Base-by-base conservation (phyloP, 225 moss, liverwort and hornwort genomes). In the Pseudoscleropodium purum region DNA sequence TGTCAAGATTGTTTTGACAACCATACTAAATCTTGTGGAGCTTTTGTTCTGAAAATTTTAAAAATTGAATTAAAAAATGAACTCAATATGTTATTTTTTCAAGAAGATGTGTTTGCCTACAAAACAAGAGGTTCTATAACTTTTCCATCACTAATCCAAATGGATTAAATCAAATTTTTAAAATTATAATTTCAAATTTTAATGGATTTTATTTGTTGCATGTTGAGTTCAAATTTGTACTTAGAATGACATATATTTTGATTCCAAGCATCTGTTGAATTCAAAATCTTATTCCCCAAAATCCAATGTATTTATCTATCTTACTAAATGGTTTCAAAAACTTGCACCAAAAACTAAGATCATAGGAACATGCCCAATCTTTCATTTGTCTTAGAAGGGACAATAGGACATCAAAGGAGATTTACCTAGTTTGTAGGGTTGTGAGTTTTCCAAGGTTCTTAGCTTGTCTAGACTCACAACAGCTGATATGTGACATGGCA, bases 281-380 rank as follows among this genome's bases (percentile, higher is more conserved):
- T 14, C 2, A 39, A 25, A 25, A 70, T 4, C 13, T 25, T 14
- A 25, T 14, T 39, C 7, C 5, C 0, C 1, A 0, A 39, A 70
- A 39, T 2, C 4, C 25, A 10, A 39, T 8, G 0, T 39, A 1
- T 8, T 39, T 5, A 15, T 39, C 14, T 39, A 14, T 14, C 4
- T 70, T 3, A 15, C 1, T 3, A 25, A 70, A 41, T 25, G 15
- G 11, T 25, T 70, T 15, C 25, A 41, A 70, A 3, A 25, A 39
- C 14, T 39, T 39, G 4, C 1, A 14, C 1, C 25, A 39, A 70
- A 70, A 24, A 39, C 25, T 39, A 14, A 70, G 14, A 25, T 15
- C 5, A 39, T 4, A 25, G 3, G 39, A 15, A 25, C 3, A 0
- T 39, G 3, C 4, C n/a, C 25, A 39, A 70, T 39, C 25, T 70